Evolutionary conservation across 2,329 filamentous ascomycete species (phyloP).

Genomic region (Fusarium pseudoanthophilum): DNA sequence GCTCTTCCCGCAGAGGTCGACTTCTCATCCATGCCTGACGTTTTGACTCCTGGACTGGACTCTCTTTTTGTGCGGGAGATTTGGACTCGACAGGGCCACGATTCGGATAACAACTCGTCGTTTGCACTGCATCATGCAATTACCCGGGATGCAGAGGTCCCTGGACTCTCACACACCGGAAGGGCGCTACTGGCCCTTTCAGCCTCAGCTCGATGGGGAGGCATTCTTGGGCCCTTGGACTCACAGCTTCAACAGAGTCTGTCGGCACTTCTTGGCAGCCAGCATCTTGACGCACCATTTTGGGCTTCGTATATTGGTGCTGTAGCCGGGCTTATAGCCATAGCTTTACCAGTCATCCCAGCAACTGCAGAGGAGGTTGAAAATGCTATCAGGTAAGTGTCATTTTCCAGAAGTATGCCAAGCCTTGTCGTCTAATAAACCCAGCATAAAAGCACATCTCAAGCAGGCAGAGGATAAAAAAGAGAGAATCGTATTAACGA

Average conservation of each 20-base stretch:
- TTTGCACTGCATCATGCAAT: conserved; percentile 79
- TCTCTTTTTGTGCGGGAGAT: conserved; percentile 60
- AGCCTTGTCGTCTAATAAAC: conserved; percentile 30
- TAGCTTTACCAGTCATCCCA: conserved; percentile 56
- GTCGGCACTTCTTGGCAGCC: conserved; percentile 53
- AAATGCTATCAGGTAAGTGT: conserved; percentile 54
- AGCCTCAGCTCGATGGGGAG: conserved; percentile 79
- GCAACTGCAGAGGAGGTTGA: conserved; percentile 48
- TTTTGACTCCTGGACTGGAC: conserved; percentile 57
- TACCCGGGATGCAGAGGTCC: conserved; percentile 72
- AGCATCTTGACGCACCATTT: conserved; percentile 55
- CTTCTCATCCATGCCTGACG: conserved; percentile 51
- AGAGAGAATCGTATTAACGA: conserved; percentile 50
- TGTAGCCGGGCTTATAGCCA: conserved; percentile 57
- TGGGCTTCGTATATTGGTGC: conserved; percentile 66
- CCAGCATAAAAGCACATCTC: conserved; percentile 47
- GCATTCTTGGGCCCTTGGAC: conserved; percentile 64
- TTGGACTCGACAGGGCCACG: conserved; percentile 63
- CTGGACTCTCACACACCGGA: conserved; percentile 78
- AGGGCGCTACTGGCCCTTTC: conserved; percentile 78
- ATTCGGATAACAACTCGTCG: conserved; percentile 67
- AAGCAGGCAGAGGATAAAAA: conserved; percentile 49
- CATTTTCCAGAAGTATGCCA: neutral
- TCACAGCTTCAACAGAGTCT: conserved; percentile 55
- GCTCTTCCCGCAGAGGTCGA: conserved; percentile 56